Conservation (phyloP, 2,329 filamentous ascomycete genomes). For the Grosmannia penicillata region DNA sequence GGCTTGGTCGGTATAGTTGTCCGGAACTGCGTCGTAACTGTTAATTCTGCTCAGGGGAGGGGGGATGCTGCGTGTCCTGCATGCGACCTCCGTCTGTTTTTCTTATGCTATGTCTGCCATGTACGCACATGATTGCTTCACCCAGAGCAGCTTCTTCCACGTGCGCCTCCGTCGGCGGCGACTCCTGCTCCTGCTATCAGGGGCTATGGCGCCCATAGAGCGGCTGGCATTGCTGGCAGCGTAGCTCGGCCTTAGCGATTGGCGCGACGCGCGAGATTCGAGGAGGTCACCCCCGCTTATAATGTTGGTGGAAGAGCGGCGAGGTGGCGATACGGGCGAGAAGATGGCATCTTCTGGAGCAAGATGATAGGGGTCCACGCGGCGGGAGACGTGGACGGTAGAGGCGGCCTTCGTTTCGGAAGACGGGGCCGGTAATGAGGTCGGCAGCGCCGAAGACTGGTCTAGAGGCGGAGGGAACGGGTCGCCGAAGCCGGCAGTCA, state of each 20-base stretch:
- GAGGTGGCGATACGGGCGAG: slow-evolving; percentile 40
- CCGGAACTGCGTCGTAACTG: slow-evolving; percentile 51
- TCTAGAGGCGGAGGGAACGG: slow-evolving; percentile 18
- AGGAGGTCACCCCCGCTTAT: slow-evolving; percentile 1
- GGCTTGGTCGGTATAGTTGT: slow-evolving; percentile 95
- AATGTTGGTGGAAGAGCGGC: slow-evolving; percentile 18
- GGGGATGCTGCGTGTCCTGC: slow-evolving; percentile 1
- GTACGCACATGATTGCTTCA: slow-evolving; percentile 76
- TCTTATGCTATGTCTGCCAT: no score
- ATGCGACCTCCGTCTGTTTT: no score
- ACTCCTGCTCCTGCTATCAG: slow-evolving; percentile 46
- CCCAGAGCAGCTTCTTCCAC: slow-evolving; percentile 97
- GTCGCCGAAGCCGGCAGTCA: slow-evolving; percentile 5
- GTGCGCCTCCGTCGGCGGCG: slow-evolving; percentile 55
- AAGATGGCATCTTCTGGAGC: slow-evolving; percentile 76
- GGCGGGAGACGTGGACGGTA: slow-evolving; percentile 15
- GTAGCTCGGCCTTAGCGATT: slow-evolving; percentile 1
- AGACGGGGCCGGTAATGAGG: slow-evolving; percentile 12
- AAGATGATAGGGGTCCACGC: slow-evolving; percentile 50
- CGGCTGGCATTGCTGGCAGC: slow-evolving; percentile 8
- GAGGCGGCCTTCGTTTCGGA: not conserved
- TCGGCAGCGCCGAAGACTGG: slow-evolving; percentile 25
- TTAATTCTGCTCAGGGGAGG: slow-evolving; percentile 1
- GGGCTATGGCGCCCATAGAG: slow-evolving; percentile 24
- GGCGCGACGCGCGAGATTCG: slow-evolving; percentile 1